These are phyloP conservation scores for Salix viminalis DNA, from an alignment of 345 rosid genomes.

Conservation along the genomic window DNA sequence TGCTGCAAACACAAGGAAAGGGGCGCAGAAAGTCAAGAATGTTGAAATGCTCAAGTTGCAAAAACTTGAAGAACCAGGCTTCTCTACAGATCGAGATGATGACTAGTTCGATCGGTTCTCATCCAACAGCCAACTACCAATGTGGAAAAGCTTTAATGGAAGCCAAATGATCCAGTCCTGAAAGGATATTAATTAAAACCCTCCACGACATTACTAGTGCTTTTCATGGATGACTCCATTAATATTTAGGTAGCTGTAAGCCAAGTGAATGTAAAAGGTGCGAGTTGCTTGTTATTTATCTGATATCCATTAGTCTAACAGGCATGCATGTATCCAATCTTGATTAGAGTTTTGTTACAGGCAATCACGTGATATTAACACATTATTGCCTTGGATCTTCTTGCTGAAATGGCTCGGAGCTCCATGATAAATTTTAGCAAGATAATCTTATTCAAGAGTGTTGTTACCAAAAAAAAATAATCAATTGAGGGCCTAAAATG, in stretches of 20 bases:
- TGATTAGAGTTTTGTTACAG: neutral
- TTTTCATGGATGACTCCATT: neutral
- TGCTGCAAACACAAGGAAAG: constrained; percentile 65
- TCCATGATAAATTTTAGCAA: neutral
- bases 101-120: constrained; percentile 14
- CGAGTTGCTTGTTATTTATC: neutral
- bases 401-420: neutral
- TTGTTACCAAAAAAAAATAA: no score
- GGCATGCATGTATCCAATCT: neutral
- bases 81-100: constrained; percentile 50
- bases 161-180: neutral
- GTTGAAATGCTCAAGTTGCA: constrained; percentile 48
- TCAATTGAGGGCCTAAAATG: no score
- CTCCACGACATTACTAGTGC: neutral
- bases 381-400: neutral
- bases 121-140: neutral
- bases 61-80: constrained; percentile 78
- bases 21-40: constrained; percentile 52
- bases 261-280: neutral
- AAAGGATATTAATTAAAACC: neutral
- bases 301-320: neutral
- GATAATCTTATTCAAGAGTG: no score
- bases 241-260: neutral
- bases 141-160: neutral
- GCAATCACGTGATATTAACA: neutral